Evolutionary conservation across 352 stramenopile species (phyloP).

Genomic region (Phytophthora idaei): DNA sequence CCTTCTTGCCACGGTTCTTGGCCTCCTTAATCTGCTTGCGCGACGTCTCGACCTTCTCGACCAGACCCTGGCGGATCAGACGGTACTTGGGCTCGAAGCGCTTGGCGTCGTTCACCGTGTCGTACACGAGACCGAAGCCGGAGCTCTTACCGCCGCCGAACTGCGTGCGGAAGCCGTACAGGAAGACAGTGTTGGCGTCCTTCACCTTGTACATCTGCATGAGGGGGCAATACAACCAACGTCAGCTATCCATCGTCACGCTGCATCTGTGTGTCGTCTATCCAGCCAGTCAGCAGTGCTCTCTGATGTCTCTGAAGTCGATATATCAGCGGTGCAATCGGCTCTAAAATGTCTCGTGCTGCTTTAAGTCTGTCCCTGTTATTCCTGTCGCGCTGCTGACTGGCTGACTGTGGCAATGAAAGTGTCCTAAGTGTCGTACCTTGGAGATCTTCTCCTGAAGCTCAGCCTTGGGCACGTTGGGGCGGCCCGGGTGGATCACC

Average conservation of each 20-base stretch:
- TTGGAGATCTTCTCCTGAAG: constrained; percentile 97
- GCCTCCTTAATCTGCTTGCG: constrained; percentile 99
- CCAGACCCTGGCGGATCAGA: constrained; percentile 91
- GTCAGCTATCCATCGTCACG: constrained; percentile 19
- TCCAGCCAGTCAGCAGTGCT: constrained; percentile 25
- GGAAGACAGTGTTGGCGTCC: constrained; percentile 94
- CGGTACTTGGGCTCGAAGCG: constrained; percentile 99
- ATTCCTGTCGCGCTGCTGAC: constrained; percentile 1
- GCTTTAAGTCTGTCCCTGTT: constrained; percentile 15
- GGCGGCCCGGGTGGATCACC: constrained; percentile 97
- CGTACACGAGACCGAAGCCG: constrained; percentile 99
- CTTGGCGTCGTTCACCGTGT: constrained; percentile 97
- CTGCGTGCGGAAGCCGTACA: constrained; percentile 98
- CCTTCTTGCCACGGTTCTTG: constrained; percentile 99
- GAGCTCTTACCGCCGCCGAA: constrained; percentile 98
- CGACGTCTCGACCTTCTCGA: constrained; percentile 96
- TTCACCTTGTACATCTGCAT: constrained; percentile 96
- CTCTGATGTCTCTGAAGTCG: background rate
- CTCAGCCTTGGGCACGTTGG: constrained; percentile 97
- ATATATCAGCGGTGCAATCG: constrained; percentile 1
- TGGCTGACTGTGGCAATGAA: background rate
- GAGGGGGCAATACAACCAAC: constrained; percentile 6
- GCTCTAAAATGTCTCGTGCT: constrained; percentile 8
- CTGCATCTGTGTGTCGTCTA: constrained; percentile 16
- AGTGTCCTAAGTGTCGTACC: constrained; percentile 54